These are phyloP conservation scores for Climacium dendroides DNA, from an alignment of 225 moss, liverwort and hornwort genomes.

Conservation along the genomic window DNA sequence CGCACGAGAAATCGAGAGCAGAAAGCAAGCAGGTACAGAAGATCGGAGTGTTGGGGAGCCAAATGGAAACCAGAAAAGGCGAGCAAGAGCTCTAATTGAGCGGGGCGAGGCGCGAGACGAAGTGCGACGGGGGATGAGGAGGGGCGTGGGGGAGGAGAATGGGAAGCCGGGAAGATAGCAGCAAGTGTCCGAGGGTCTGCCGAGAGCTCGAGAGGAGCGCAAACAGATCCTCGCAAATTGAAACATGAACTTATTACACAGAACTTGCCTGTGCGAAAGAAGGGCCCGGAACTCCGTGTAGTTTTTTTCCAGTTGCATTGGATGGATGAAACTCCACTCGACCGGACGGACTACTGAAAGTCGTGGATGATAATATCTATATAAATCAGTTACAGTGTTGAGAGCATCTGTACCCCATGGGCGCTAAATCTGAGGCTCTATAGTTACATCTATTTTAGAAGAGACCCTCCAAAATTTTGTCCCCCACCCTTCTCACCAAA, in stretches of 20 bases:
- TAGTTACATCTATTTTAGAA: background rate
- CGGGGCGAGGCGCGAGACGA: background rate
- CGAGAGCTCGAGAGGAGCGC: background rate
- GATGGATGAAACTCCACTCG: background rate
- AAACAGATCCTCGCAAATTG: background rate
- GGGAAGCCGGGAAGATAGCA: background rate
- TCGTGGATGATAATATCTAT: background rate
- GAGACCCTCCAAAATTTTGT: background rate
- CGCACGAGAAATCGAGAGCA: background rate
- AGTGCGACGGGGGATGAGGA: background rate
- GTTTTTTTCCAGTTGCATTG: background rate
- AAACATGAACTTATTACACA: background rate
- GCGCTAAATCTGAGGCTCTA: background rate
- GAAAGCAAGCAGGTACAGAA: background rate
- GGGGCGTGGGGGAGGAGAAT: background rate
- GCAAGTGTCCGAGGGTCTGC: slow-evolving; percentile 4
- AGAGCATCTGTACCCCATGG: background rate
- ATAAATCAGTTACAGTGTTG: background rate
- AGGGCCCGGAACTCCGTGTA: background rate
- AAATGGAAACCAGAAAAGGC: background rate
- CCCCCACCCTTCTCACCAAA: no score
- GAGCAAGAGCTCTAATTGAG: slow-evolving; percentile 2
- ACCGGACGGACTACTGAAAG: background rate
- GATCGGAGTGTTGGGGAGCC: background rate
- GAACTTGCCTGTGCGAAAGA: background rate